Evolutionary conservation across 805 yeast species (phyloP).

Genomic region (Hanseniaspora meyeri): DNA sequence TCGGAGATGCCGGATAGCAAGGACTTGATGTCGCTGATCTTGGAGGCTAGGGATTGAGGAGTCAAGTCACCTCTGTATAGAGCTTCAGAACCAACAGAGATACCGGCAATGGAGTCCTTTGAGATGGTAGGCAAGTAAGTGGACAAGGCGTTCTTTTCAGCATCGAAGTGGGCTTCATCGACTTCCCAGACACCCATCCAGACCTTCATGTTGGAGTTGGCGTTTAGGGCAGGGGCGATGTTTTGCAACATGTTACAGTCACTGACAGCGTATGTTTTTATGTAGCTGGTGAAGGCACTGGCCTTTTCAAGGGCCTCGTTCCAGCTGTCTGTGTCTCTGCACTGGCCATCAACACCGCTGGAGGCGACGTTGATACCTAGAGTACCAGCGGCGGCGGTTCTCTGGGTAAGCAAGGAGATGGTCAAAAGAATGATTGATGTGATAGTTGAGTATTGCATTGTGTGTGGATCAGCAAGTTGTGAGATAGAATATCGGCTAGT

Average conservation of each 20-base stretch:
- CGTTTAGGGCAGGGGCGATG: slow-evolving; percentile 78
- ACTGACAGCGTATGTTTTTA: slow-evolving; percentile 85
- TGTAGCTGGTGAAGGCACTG: slow-evolving; percentile 45
- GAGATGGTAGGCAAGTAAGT: slow-evolving; percentile 62
- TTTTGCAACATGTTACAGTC: slow-evolving; percentile 81
- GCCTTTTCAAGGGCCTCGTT: slow-evolving; percentile 51
- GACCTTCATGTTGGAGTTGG: slow-evolving; percentile 60
- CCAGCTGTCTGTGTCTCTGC: slow-evolving; percentile 66
- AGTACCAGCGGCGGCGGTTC: slow-evolving; percentile 44
- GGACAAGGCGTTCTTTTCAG: slow-evolving; percentile 61
- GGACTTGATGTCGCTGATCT: slow-evolving; percentile 50
- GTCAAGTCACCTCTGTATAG: slow-evolving; percentile 80
- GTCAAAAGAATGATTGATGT: slow-evolving; percentile 31
- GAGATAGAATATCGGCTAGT: no score
- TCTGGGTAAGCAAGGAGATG: slow-evolving; percentile 25
- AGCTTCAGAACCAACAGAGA: slow-evolving; percentile 92
- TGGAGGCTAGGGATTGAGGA: slow-evolving; percentile 57
- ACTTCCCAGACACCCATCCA: slow-evolving; percentile 85
- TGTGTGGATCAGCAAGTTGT: background rate
- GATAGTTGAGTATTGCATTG: slow-evolving; percentile 19
- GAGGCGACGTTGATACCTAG: slow-evolving; percentile 84
- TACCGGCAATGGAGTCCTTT: slow-evolving; percentile 53
- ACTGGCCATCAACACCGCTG: slow-evolving; percentile 56
- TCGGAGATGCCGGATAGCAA: slow-evolving; percentile 53
- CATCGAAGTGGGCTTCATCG: slow-evolving; percentile 62